Conservation (phyloP, 176 grass and related monocot species). For the Metroxylon sagu region DNA sequence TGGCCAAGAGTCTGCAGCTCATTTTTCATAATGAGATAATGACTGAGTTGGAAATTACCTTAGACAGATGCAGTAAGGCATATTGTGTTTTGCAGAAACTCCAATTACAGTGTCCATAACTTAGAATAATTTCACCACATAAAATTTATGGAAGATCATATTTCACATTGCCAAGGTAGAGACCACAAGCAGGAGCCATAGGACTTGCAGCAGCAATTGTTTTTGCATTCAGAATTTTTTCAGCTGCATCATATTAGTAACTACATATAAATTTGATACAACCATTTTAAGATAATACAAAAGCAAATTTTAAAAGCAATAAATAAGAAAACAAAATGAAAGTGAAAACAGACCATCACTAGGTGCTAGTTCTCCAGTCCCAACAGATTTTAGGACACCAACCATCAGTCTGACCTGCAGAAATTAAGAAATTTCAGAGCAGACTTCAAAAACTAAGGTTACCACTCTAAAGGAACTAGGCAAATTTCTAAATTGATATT, state of each 20-base stretch:
- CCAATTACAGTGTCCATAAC: no score
- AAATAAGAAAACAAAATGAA: slow-evolving; percentile 11
- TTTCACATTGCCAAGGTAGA: slow-evolving; percentile 88
- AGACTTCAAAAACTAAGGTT: background rate
- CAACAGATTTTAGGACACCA: slow-evolving; percentile 88
- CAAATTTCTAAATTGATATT: no score
- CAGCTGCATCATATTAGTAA: slow-evolving; percentile 44
- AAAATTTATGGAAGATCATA: slow-evolving; percentile 50
- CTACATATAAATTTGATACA: background rate
- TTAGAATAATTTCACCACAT: background rate
- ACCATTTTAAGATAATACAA: background rate
- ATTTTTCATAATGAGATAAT: no score
- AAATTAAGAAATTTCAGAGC: slow-evolving; percentile 25
- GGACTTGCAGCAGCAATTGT: slow-evolving; percentile 58
- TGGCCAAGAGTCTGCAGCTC: no score
- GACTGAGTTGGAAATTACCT: slow-evolving; percentile 17
- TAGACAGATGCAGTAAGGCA: background rate
- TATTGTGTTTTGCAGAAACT: no score
- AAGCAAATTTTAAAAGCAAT: background rate
- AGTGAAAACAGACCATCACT: slow-evolving; percentile 49
- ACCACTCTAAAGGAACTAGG: no score
- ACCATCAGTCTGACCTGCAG: slow-evolving; percentile 90
- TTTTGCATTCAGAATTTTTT: slow-evolving; percentile 77
- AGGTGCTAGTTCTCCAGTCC: slow-evolving; percentile 51
- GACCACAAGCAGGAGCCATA: slow-evolving; percentile 84